Evolutionary conservation across 2,329 filamentous ascomycete genomes (phyloP).

Genomic region (Monilinia vaccinii-corymbosi): DNA sequence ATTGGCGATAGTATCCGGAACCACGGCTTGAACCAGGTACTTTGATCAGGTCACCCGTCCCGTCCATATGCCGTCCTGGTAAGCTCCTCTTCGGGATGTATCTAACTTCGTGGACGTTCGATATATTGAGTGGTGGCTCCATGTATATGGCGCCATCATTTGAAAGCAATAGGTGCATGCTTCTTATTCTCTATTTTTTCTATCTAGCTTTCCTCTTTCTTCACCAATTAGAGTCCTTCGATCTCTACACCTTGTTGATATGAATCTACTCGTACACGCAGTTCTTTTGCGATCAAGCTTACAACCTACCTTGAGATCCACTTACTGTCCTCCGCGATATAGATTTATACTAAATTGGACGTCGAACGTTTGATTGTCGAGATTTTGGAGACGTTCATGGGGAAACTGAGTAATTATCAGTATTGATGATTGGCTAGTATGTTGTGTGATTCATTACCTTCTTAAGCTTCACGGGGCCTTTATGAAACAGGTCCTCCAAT

Average conservation of each 20-base stretch:
- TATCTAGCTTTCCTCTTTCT: not conserved
- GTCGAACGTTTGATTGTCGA: not conserved
- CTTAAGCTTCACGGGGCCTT: not conserved
- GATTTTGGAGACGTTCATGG: not conserved
- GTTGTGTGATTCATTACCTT: not conserved
- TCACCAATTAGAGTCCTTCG: no score
- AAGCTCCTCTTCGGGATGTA: not conserved
- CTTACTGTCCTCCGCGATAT: no score
- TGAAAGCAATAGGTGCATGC: not conserved
- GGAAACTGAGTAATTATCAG: not conserved
- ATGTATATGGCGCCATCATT: not conserved
- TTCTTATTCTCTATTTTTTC: not conserved
- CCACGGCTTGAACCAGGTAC: not conserved
- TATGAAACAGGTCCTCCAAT: not conserved
- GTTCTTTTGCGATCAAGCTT: no score
- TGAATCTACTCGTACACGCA: no score
- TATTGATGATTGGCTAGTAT: constrained; percentile 3
- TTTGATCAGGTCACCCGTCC: not conserved
- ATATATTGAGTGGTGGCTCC: not conserved
- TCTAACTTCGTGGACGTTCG: not conserved
- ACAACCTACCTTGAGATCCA: no score
- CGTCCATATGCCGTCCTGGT: not conserved
- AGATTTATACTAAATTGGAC: no score
- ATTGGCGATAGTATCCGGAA: not conserved
- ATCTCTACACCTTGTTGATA: no score